Conservation (phyloP, 2,329 filamentous ascomycete genomes). For the Alternaria novae-zelandiae region DNA sequence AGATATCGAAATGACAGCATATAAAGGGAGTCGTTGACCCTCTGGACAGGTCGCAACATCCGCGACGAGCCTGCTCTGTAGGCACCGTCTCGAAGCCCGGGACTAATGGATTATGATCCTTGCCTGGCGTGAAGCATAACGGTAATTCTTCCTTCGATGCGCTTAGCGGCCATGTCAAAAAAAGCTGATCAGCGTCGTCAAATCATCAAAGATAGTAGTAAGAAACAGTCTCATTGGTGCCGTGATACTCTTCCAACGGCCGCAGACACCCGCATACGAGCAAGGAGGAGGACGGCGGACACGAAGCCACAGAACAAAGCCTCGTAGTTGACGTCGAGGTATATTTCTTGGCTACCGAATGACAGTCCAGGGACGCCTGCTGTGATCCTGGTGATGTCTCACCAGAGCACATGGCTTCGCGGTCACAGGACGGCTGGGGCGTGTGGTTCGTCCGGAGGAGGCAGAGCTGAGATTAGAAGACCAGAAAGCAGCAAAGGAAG, state of each 20-base stretch:
- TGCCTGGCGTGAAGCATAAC: neutral
- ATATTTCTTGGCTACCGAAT: constrained; percentile 13
- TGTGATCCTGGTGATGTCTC: constrained; percentile 15
- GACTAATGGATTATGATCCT: neutral
- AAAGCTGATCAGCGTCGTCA: neutral
- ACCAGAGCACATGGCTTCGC: constrained; percentile 12
- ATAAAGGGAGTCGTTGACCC: neutral
- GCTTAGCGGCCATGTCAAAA: neutral
- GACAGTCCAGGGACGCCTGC: neutral
- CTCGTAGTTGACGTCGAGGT: neutral
- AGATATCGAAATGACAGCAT: neutral
- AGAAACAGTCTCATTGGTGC: constrained; percentile 6
- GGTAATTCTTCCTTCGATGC: neutral
- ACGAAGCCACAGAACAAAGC: constrained; percentile 6
- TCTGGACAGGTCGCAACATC: neutral
- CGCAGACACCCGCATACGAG: constrained; percentile 4
- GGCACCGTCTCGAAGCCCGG: constrained; percentile 1
- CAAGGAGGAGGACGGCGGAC: neutral
- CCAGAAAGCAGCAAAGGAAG: neutral
- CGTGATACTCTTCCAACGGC: neutral
- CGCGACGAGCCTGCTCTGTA: neutral
- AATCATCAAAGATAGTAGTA: neutral
- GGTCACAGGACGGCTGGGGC: constrained; percentile 9
- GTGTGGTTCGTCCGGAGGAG: constrained; percentile 11
- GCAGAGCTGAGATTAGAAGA: constrained; percentile 5